Evolutionary conservation across 2,329 filamentous ascomycete genomes (phyloP).

Genomic region (Penicillium vulpinum): DNA sequence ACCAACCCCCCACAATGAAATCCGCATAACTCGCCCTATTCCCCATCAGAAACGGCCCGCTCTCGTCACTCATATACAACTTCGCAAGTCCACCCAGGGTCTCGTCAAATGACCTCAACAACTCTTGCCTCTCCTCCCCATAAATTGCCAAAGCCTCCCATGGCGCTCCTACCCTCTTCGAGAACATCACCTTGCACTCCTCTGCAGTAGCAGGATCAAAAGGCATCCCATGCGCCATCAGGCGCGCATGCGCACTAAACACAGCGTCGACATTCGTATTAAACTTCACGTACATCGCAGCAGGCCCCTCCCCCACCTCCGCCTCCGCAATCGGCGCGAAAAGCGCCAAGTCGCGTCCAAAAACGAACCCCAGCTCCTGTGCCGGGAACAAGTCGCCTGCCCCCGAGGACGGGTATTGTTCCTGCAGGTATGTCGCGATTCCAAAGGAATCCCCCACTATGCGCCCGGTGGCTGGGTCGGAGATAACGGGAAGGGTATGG

Average conservation of each 20-base stretch:
- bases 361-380: slow-evolving; percentile 45
- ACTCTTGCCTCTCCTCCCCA: slow-evolving; percentile 43
- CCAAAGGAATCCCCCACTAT: slow-evolving; percentile 65
- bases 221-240: slow-evolving; percentile 48
- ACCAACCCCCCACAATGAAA: slow-evolving; percentile 59
- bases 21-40: slow-evolving; percentile 54
- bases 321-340: not conserved
- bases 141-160: slow-evolving; percentile 43
- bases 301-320: not conserved
- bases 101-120: slow-evolving; percentile 44
- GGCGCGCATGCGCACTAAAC: slow-evolving; percentile 50
- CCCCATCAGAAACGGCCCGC: slow-evolving; percentile 54
- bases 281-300: slow-evolving; percentile 50
- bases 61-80: slow-evolving; percentile 40
- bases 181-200: slow-evolving; percentile 49
- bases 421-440: slow-evolving; percentile 62
- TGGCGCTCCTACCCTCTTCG: slow-evolving; percentile 47
- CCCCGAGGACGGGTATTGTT: slow-evolving; percentile 48
- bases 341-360: not conserved
- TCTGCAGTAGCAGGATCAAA: slow-evolving; percentile 54
- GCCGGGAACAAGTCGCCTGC: slow-evolving; percentile 52
- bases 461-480: slow-evolving; percentile 44
- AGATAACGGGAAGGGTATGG: slow-evolving; percentile 53
- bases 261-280: slow-evolving; percentile 57
- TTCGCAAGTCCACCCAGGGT: slow-evolving; percentile 46